These are phyloP conservation scores for Cladosporium sp. DNA, from an alignment of 2,329 filamentous ascomycete species.

Conservation along the genomic window DNA sequence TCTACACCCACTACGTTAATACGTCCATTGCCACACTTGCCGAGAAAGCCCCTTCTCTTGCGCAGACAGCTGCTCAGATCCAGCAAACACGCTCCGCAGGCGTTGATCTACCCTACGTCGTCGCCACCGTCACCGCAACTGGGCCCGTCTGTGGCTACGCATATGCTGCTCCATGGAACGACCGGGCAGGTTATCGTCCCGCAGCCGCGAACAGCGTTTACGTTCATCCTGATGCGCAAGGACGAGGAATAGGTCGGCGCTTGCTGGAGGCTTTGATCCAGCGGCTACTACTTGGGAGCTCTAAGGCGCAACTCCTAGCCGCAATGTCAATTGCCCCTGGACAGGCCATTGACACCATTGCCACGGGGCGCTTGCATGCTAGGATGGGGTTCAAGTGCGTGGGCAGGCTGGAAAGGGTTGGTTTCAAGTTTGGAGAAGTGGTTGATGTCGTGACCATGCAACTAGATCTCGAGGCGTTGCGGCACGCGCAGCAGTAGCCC, in stretches of 20 bases:
- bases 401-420: constrained; percentile 17
- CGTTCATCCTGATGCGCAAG: constrained; percentile 15
- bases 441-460: constrained; percentile 19
- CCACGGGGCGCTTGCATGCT: constrained; percentile 17
- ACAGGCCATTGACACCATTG: constrained; percentile 12
- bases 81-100: constrained; percentile 9
- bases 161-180: constrained; percentile 17
- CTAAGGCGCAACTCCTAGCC: constrained; percentile 17
- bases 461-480: constrained; percentile 15
- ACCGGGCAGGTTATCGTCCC: constrained; percentile 17
- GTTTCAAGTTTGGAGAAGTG: constrained; percentile 18
- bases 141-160: constrained; percentile 16
- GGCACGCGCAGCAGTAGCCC: constrained; percentile 7
- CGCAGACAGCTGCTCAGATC: constrained; percentile 4
- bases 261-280: constrained; percentile 15
- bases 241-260: constrained; percentile 15
- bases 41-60: constrained; percentile 9
- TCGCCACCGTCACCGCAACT: constrained; percentile 11
- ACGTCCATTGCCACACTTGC: constrained; percentile 17
- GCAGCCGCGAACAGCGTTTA: constrained; percentile 18
- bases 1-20: constrained; percentile 18
- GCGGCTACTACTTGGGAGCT: constrained; percentile 2
- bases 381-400: constrained; percentile 17
- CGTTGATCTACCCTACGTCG: constrained; percentile 16
- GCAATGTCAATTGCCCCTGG: constrained; percentile 18